Percentiles rank a stretch among this genome's conserved stretches.
These are phyloP conservation scores for Collybia sp. DNA, from an alignment of 768 basidiomycete genomes.

Conservation along the genomic window DNA sequence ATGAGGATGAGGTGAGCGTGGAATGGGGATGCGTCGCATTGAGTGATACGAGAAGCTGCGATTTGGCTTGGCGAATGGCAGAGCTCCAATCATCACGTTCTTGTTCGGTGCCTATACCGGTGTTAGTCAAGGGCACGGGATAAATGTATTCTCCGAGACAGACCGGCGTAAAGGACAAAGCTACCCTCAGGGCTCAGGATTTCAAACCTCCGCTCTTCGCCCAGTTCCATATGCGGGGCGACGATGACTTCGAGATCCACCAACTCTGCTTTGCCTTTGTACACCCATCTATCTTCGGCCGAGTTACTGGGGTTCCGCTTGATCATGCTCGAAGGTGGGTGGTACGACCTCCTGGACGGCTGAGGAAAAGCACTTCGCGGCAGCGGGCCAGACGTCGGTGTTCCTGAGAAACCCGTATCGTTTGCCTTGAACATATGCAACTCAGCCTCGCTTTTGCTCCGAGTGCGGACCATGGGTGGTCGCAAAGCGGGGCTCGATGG, in stretches of 20 bases:
- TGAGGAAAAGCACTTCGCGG: neutral
- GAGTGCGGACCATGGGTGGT: conserved; percentile 34
- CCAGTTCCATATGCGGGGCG: conserved; percentile 34
- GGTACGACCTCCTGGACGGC: conserved; percentile 15
- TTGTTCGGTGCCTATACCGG: conserved; percentile 38
- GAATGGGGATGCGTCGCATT: conserved; percentile 74
- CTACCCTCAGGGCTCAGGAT: conserved; percentile 73
- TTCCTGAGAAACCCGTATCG: conserved; percentile 1
- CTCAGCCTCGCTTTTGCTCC: conserved; percentile 63
- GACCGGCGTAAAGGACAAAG: conserved; percentile 71
- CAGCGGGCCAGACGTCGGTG: too few relatives aligned
- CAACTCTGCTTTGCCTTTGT: conserved; percentile 63
- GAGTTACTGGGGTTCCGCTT: conserved; percentile 24
- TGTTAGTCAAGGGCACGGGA: neutral
- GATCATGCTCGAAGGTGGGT: conserved; percentile 23
- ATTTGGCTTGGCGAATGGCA: conserved; percentile 66
- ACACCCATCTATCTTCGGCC: conserved; percentile 67
- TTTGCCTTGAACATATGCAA: conserved; percentile 22
- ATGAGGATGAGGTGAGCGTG: conserved; percentile 73
- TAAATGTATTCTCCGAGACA: conserved; percentile 9
- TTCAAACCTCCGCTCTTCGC: conserved; percentile 61
- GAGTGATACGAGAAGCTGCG: conserved; percentile 62
- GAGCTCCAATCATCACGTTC: conserved; percentile 65
- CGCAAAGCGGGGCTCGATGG: conserved; percentile 12
- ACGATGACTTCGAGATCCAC: conserved; percentile 78